These are phyloP conservation scores for Phragmites australis DNA, from an alignment of 176 grass and related monocot species.

Conservation along the genomic window DNA sequence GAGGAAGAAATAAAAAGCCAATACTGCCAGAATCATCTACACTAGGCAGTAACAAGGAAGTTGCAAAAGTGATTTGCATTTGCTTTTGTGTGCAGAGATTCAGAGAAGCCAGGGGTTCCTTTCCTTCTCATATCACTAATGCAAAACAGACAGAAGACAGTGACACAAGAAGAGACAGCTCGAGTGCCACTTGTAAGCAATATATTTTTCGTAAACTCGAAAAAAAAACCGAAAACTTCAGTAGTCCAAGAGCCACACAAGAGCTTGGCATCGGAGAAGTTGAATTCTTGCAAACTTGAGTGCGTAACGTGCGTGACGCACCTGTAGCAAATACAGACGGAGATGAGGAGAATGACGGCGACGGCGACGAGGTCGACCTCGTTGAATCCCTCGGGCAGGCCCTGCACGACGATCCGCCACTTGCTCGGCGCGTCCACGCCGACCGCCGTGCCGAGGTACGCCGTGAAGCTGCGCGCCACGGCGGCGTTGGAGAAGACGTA, in stretches of 20 bases:
- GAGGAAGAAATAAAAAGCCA: background rate
- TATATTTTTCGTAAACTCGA: too few relatives aligned
- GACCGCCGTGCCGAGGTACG: conserved; percentile 86
- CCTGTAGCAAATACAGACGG: conserved; percentile 96
- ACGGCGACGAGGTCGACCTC: conserved; percentile 83
- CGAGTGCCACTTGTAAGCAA: conserved; percentile 24
- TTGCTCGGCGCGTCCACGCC: conserved; percentile 63
- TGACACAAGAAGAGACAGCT: conserved; percentile 9
- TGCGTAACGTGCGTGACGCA: background rate
- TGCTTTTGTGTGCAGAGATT: conserved; percentile 6
- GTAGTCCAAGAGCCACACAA: background rate
- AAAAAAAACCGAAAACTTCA: background rate
- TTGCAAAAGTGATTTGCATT: background rate
- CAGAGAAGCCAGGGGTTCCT: background rate
- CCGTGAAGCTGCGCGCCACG: conserved; percentile 93
- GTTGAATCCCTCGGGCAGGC: conserved; percentile 80
- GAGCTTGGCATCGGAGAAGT: background rate
- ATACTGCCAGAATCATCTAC: background rate
- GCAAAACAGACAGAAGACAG: conserved; percentile 1
- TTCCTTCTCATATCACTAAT: background rate
- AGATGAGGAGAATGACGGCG: conserved; percentile 67
- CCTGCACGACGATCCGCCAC: conserved; percentile 69
- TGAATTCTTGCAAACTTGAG: background rate
- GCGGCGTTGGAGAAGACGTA: conserved; percentile 99
- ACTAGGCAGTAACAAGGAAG: background rate